Evolutionary conservation across 805 yeast species (phyloP), one percentile per base, ranked within the genome.

Genomic region (Saccharomycopsis sp.): DNA sequence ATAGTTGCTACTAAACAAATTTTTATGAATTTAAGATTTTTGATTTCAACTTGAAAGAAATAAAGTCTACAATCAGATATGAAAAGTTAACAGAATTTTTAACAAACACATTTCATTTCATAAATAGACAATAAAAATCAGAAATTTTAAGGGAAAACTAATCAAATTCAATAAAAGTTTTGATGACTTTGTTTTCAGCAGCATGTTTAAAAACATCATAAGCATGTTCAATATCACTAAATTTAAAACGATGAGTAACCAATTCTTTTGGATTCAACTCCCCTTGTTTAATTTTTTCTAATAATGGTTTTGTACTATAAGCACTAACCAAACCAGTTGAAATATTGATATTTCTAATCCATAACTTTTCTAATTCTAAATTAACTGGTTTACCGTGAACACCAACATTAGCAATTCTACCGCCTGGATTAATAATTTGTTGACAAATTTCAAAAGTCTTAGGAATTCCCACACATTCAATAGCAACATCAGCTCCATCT

Each of bases 391-490:
- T 48, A 37, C 72, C 73, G 39, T 67, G 72, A 32, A 67, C 72
- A 48, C 83, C 83, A 31, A 76, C 75, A 54, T 76, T 79, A 21
- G 80, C 81, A 48, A 71, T 69, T 44, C 77, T 66, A 21, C 82
- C 83, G 44, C 81, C 80, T 33, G 74, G 67, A 19, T 66, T 60
- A 46, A 75, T 66, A 27, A 71, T 62, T 21, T 66, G 66, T 43
- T 76, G 71, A 48, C 79, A 79, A 47, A 72, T 59, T 50, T 72
- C 70, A 53, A 77, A 75, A 40, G 82, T 75, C 29, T 62, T 61
- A 44, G 76, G 76, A 34, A 79, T 67, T 52, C 82, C 86, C 23
- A 79, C 79, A 56, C 82, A 73, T 58, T 76, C 72, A 47, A 68
- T 67, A 33, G 70, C 83, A 54, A 75, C 76, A 45, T 76, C 79